These are phyloP conservation scores for Hibiscus trionum DNA, from an alignment of 345 rosid genomes.

Conservation along the genomic window DNA sequence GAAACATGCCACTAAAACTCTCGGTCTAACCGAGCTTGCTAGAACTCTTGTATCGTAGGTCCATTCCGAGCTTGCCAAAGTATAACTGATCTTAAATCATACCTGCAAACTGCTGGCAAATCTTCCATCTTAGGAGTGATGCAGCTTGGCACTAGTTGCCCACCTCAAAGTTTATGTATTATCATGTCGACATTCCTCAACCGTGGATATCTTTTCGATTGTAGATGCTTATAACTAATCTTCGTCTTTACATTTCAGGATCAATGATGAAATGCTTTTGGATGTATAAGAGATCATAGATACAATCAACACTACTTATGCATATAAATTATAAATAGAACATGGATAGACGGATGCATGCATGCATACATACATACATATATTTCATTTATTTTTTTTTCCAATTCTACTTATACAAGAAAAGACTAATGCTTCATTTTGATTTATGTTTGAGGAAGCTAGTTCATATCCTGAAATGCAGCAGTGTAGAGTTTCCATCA, in stretches of 20 bases:
- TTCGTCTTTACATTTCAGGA: too few species aligned
- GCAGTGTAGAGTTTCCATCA: slow-evolving; percentile 15
- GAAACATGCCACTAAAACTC: slow-evolving; percentile 33
- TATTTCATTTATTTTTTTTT: neutral
- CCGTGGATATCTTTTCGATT: too few species aligned
- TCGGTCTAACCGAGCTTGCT: slow-evolving; percentile 22
- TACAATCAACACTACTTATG: too few species aligned
- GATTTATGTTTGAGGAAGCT: neutral
- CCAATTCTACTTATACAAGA: neutral
- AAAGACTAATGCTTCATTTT: neutral
- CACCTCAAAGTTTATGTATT: neutral
- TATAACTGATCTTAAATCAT: neutral
- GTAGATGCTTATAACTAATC: too few species aligned
- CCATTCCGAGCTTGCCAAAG: too few species aligned
- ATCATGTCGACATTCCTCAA: too few species aligned
- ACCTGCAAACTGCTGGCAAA: neutral
- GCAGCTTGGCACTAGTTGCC: neutral
- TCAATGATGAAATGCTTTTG: too few species aligned
- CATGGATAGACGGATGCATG: too few species aligned
- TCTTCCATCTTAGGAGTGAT: neutral
- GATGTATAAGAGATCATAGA: too few species aligned
- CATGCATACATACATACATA: too few species aligned
- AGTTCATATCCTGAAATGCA: slow-evolving; percentile 5
- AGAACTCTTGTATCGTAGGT: slow-evolving; percentile 4
- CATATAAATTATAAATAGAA: too few species aligned